Conservation (phyloP, 2,329 filamentous ascomycete species). For the Penicillium verrucosum region DNA sequence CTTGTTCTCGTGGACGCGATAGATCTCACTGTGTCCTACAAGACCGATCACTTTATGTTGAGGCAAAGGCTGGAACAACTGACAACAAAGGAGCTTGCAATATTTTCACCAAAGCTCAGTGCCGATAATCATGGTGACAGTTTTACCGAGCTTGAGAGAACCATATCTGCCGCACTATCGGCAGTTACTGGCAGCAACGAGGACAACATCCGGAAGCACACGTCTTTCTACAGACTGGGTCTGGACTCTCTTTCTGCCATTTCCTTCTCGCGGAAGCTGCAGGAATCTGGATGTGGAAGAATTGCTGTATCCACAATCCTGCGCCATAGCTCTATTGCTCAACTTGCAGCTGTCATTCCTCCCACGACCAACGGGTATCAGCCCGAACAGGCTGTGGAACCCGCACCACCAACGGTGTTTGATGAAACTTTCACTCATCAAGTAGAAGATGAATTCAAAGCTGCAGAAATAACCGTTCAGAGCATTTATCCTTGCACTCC, state of each 20-base stretch:
- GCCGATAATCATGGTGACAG: conserved; percentile 29
- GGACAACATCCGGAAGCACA: conserved; percentile 57
- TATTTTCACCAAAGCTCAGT: conserved; percentile 31
- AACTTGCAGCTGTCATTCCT: conserved; percentile 48
- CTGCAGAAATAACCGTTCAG: conserved; percentile 42
- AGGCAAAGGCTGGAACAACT: conserved; percentile 49
- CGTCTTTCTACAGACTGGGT: conserved; percentile 73
- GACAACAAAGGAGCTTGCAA: conserved; percentile 45
- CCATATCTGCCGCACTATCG: conserved; percentile 56
- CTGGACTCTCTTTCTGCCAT: conserved; percentile 84
- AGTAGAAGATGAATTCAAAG: conserved; percentile 34
- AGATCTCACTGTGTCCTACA: conserved; percentile 71
- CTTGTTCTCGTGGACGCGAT: conserved; percentile 67
- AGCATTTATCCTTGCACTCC: conserved; percentile 77
- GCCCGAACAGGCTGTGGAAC: neutral
- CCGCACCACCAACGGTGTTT: conserved; percentile 12
- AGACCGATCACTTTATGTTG: conserved; percentile 63
- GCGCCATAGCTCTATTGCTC: conserved; percentile 63
- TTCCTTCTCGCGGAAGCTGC: conserved; percentile 59
- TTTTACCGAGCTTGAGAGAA: conserved; percentile 56
- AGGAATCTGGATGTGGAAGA: conserved; percentile 43
- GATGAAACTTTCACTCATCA: conserved; percentile 28
- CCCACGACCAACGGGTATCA: conserved; percentile 6
- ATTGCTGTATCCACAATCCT: conserved; percentile 68
- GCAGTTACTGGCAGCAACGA: conserved; percentile 47